A percentile compares a stretch with the other conserved stretches of the same genome.
Evolutionary conservation across 768 basidiomycete genomes (phyloP).

Genomic region (Lentinula boryana): DNA sequence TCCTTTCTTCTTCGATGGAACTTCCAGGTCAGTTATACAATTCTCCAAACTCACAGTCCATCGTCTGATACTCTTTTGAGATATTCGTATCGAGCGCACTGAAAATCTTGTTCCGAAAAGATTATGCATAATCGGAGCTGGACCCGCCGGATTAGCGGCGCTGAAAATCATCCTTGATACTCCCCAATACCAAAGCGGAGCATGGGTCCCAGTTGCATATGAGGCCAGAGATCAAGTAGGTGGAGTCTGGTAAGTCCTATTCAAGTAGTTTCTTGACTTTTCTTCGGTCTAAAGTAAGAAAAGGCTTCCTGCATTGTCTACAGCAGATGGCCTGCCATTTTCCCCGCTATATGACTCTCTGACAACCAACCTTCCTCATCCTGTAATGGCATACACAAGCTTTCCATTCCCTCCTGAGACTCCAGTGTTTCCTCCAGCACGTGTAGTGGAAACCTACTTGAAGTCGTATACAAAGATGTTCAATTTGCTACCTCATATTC

Average conservation of each 20-base stretch:
- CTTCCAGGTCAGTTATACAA: background rate
- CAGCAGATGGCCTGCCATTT: slow-evolving; percentile 41
- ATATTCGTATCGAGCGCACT: background rate
- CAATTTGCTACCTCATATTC: slow-evolving; percentile 54
- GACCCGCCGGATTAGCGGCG: slow-evolving; percentile 67
- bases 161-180: slow-evolving; percentile 62
- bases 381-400: slow-evolving; percentile 63
- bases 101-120: background rate
- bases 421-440: slow-evolving; percentile 59
- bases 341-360: slow-evolving; percentile 77
- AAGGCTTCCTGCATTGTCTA: slow-evolving; percentile 53
- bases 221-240: slow-evolving; percentile 65
- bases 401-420: slow-evolving; percentile 69
- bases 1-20: background rate
- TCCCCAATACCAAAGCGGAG: slow-evolving; percentile 44
- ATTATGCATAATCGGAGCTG: slow-evolving; percentile 69
- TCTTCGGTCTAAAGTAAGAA: background rate
- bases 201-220: slow-evolving; percentile 61
- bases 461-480: slow-evolving; percentile 60
- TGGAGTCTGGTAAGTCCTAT: slow-evolving; percentile 62
- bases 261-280: background rate
- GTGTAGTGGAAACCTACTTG: slow-evolving; percentile 63
- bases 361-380: slow-evolving; percentile 79
- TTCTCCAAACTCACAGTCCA: background rate
- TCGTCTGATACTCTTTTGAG: background rate